These are phyloP conservation scores for Starmerella powellii DNA, from an alignment of 805 yeast genomes.

Conservation along the genomic window DNA sequence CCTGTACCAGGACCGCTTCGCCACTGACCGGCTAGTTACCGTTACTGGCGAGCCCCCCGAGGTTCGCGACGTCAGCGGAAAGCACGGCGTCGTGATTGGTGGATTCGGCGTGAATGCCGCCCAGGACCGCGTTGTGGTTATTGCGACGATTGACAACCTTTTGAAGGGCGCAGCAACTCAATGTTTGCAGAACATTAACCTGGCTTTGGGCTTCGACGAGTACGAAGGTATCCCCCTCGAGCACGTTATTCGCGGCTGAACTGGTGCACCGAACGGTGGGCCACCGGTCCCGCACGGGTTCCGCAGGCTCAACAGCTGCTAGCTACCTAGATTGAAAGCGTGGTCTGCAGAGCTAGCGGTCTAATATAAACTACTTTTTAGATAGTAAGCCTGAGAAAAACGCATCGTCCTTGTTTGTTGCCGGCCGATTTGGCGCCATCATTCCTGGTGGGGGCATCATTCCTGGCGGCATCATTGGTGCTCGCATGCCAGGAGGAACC, in stretches of 20 bases:
- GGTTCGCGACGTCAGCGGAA: conserved; percentile 81
- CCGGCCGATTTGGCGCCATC: not conserved
- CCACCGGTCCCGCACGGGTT: too few relatives aligned
- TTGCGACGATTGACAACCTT: conserved; percentile 90
- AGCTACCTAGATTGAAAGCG: too few relatives aligned
- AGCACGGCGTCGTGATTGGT: conserved; percentile 90
- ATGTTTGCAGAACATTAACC: conserved; percentile 89
- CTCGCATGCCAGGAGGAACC: conserved; percentile 8
- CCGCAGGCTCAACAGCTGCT: too few relatives aligned
- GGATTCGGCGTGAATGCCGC: conserved; percentile 88
- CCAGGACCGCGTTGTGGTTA: conserved; percentile 82
- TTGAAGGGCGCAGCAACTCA: conserved; percentile 98
- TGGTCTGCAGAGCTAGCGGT: too few relatives aligned
- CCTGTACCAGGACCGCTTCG: conserved; percentile 77
- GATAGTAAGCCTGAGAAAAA: conserved; percentile 10
- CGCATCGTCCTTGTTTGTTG: conserved; percentile 10
- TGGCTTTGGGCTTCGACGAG: conserved; percentile 81
- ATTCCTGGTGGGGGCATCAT: conserved; percentile 2
- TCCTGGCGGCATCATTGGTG: conserved; percentile 7
- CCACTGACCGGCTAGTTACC: conserved; percentile 72
- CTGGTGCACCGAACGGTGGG: too few relatives aligned
- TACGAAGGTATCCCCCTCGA: conserved; percentile 80
- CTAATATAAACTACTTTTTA: not conserved
- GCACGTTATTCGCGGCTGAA: conserved; percentile 22
- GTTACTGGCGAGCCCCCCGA: conserved; percentile 87